Percentiles rank a stretch among this genome's conserved stretches.
These are phyloP conservation scores for Fagus crenata DNA, from an alignment of 306 rosid species.

Conservation along the genomic window DNA sequence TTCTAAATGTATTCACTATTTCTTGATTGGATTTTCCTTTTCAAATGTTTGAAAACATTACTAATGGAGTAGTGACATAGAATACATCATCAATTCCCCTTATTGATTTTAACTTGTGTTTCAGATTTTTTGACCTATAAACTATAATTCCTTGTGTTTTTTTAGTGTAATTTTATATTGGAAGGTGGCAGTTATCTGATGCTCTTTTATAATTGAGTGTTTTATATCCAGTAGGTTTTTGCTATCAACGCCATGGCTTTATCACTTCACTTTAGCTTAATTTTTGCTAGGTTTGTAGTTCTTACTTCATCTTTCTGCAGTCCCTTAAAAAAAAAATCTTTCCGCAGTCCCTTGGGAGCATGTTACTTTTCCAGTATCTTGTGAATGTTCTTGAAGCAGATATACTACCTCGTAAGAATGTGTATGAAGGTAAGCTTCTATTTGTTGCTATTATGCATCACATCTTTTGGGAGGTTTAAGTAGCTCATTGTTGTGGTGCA, in stretches of 20 bases:
- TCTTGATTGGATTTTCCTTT: not conserved
- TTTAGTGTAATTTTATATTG: not conserved
- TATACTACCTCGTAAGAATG: constrained; percentile 59
- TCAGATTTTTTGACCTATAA: not conserved
- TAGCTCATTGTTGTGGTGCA: constrained; percentile 42
- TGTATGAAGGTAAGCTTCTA: constrained; percentile 47
- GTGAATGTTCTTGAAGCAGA: constrained; percentile 69
- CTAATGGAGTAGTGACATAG: not conserved
- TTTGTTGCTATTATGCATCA: constrained; percentile 18
- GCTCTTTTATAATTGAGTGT: constrained; percentile 8
- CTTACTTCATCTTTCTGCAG: constrained; percentile 49
- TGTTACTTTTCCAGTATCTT: constrained; percentile 79
- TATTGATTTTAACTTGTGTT: not conserved
- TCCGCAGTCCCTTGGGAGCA: constrained; percentile 57
- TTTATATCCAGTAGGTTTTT: not conserved
- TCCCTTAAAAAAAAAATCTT: constrained; percentile 28
- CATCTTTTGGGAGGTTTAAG: constrained; percentile 29
- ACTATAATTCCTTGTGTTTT: not conserved
- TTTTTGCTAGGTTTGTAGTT: constrained; percentile 9
- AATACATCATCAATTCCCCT: not conserved
- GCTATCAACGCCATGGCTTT: not conserved
- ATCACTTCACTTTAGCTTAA: not conserved
- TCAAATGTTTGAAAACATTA: not conserved
- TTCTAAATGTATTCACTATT: not conserved
- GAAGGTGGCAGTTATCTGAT: constrained; percentile 14